phyloP scores from a whole-genome alignment of 1,139 yeast genomes.

The Candida glucosophila region DNA sequence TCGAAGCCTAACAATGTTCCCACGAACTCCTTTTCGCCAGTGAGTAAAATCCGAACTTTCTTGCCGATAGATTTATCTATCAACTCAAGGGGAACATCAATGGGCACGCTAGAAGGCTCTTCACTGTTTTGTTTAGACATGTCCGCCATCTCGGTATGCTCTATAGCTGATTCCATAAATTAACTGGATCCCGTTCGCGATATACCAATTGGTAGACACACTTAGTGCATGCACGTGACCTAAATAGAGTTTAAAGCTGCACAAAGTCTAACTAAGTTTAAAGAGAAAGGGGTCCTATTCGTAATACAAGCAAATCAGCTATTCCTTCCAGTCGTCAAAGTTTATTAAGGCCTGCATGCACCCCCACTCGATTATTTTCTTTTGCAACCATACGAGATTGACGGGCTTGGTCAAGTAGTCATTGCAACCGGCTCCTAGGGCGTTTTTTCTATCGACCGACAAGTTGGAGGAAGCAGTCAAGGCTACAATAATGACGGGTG shows the following conservation, averaged over 20 bases:
- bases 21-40: conserved; percentile 65
- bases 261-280: too few species aligned
- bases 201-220: too few species aligned
- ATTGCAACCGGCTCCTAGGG: conserved; percentile 93
- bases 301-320: too few species aligned
- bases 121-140: conserved; percentile 6
- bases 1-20: conserved; percentile 91
- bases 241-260: too few species aligned
- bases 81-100: conserved; percentile 67
- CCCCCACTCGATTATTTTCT: conserved; percentile 94
- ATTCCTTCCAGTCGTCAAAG: conserved; percentile 90
- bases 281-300: too few species aligned
- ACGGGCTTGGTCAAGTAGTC: conserved; percentile 97
- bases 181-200: too few species aligned
- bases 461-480: conserved; percentile 82
- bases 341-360: conserved; percentile 96
- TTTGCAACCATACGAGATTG: conserved; percentile 86
- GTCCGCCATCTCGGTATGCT: too few species aligned
- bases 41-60: conserved; percentile 68
- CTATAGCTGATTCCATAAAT: too few species aligned
- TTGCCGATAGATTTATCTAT: conserved; percentile 85
- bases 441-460: conserved; percentile 81
- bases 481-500: conserved; percentile 95
- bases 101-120: conserved; percentile 8
- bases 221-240: too few species aligned